These are phyloP conservation scores for Acanthamoeba triangularis DNA, from an alignment of 208 protist species.

Conservation along the genomic window DNA sequence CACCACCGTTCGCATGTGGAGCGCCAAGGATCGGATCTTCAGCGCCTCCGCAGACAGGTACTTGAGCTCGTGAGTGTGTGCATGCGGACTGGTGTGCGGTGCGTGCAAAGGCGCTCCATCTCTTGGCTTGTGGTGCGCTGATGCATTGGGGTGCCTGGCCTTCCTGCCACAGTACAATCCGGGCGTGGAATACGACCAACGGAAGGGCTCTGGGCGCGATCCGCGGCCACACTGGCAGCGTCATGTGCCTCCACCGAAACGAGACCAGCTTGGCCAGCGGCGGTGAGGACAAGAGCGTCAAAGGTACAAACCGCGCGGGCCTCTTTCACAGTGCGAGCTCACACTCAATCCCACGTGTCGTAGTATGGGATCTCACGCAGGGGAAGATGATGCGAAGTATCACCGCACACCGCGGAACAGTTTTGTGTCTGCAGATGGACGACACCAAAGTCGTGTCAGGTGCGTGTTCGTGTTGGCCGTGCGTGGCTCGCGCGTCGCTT, in stretches of 20 bases:
- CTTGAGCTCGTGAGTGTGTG: background rate
- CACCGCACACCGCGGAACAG: background rate
- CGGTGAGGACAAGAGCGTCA: conserved; percentile 43
- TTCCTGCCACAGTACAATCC: background rate
- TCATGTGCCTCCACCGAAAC: conserved; percentile 37
- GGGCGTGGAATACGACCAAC: conserved; percentile 4
- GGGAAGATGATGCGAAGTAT: conserved; percentile 20
- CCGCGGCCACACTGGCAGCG: background rate
- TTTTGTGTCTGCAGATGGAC: conserved; percentile 69
- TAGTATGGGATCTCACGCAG: conserved; percentile 59
- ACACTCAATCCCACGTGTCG: background rate
- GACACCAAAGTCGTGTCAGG: conserved; percentile 46
- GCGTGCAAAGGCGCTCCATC: background rate
- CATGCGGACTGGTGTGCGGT: background rate
- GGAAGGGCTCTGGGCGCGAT: background rate
- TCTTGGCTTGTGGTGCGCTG: background rate
- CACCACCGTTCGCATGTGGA: conserved; percentile 34
- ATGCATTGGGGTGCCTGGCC: background rate
- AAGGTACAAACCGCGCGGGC: background rate
- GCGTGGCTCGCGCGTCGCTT: no score
- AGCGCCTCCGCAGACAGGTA: conserved; percentile 46
- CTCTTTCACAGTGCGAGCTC: no score
- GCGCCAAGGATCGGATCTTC: background rate
- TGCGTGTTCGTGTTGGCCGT: background rate
- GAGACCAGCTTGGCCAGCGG: background rate